Percentiles rank a stretch among this genome's conserved stretches.
Conservation (phyloP, 1,139 yeast species). For the Pichia sp. region DNA sequence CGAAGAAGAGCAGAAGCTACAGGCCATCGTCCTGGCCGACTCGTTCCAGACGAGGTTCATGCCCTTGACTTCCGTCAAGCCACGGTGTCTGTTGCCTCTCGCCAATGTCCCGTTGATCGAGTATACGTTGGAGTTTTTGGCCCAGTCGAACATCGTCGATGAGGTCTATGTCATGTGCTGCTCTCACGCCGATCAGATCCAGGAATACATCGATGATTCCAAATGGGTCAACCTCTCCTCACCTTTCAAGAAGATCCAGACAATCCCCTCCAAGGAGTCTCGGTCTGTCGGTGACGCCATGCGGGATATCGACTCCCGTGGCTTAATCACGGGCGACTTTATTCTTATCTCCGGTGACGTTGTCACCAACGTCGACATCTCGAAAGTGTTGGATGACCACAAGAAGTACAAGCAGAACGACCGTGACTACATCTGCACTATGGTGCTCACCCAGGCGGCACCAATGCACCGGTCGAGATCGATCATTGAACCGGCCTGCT, state of each 20-base stretch:
- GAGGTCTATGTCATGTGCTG: conserved; percentile 90
- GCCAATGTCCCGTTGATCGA: conserved; percentile 93
- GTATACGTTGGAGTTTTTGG: conserved; percentile 89
- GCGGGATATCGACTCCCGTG: conserved; percentile 91
- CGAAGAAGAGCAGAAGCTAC: conserved; percentile 67
- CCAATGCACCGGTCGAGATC: conserved; percentile 84
- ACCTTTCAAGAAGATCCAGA: conserved; percentile 71
- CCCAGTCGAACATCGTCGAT: conserved; percentile 74
- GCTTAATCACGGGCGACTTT: conserved; percentile 85
- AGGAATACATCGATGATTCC: conserved; percentile 73
- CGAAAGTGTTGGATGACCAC: conserved; percentile 69
- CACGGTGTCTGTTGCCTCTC: conserved; percentile 85
- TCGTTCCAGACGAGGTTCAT: conserved; percentile 87
- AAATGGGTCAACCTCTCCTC: conserved; percentile 74
- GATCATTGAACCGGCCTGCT: conserved; percentile 76
- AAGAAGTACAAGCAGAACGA: conserved; percentile 66
- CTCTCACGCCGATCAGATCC: conserved; percentile 84
- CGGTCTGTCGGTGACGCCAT: conserved; percentile 94
- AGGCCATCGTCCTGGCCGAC: conserved; percentile 92
- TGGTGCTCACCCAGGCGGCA: conserved; percentile 84
- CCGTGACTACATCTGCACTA: conserved; percentile 87
- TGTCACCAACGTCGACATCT: conserved; percentile 82
- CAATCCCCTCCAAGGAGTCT: conserved; percentile 82
- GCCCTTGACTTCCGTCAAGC: conserved; percentile 82
- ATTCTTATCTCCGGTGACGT: conserved; percentile 90